Base-by-base conservation (phyloP, 768 basidiomycete genomes). In the Hebeloma cylindrosporum region DNA sequence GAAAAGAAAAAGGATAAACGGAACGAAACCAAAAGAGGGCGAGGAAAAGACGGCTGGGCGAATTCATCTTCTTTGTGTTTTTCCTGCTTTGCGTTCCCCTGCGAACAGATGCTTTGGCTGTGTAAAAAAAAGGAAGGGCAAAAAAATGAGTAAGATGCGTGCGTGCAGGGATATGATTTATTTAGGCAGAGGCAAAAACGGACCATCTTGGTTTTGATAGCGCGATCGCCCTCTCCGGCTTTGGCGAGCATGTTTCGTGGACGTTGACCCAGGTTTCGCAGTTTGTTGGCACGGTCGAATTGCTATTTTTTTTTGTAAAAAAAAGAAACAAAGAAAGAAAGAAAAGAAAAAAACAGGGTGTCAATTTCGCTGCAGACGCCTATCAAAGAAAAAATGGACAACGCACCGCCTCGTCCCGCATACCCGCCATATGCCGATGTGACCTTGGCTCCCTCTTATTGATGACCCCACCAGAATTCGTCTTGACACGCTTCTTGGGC, bases 151-250 rank as follows among this genome's bases (percentile, higher is more conserved):
- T 17, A 38, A 20, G 14, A 50, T 10, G 20, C n/a, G n/a, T n/a
- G n/a, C n/a, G n/a, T n/a, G n/a, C n/a, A n/a, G n/a, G n/a, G n/a
- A n/a, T n/a, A n/a, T n/a, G n/a, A n/a, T n/a, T n/a, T n/a, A n/a
- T n/a, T n/a, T n/a, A 39, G 22, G 23, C 29, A 21, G 11, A 25
- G 29, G 22, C 32, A 21, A 16, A 27, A 18, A 70, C 75, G 9
- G 40, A 90, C 90, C 88, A 87, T 91, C 77, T 91, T 91, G 51
- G 75, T 76, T 60, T 71, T 77, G 69, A 92, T 92, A 8, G 77
- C 77, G 53, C 89, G 82, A 70, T 94, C 92, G 47, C 80, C 74
- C 76, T 99, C 95, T 47, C 89, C 90, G 28, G 93, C 94, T 62
- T 86, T 91, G 18, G 92, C 95, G 32, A 83, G 75, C 74, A 82